phyloP scores from a whole-genome alignment of 192 early-diverging fungal species.

The Coemansia sp. region DNA sequence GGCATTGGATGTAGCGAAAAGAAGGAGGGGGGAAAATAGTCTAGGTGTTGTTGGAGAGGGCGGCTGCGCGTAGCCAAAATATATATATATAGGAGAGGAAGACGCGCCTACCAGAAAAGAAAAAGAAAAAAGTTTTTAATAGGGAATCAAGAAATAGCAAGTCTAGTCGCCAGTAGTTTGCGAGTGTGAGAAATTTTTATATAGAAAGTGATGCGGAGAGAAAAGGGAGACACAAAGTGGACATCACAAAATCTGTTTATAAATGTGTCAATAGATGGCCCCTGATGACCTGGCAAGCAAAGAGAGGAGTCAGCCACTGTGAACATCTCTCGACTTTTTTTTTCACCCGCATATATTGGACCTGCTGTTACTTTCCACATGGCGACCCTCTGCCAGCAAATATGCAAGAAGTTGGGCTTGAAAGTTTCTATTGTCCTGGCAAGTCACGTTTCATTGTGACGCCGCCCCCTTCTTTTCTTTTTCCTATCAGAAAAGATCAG shows the following conservation, averaged over 20 bases:
- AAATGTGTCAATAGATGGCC: not conserved
- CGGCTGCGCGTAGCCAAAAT: conserved; percentile 6
- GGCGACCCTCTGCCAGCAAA: conserved; percentile 3
- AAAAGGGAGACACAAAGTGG: not conserved
- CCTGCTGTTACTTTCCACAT: not conserved
- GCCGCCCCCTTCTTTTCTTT: not conserved
- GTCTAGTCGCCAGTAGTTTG: not conserved
- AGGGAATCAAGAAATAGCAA: conserved; percentile 16
- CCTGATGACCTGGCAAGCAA: conserved; percentile 3
- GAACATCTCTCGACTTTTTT: not conserved
- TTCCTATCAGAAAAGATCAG: not conserved
- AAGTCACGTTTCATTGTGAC: not conserved
- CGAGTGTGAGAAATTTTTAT: not conserved
- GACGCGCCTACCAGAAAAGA: not conserved
- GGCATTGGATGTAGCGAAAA: not conserved
- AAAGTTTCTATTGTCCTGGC: not conserved
- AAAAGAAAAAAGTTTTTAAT: not conserved
- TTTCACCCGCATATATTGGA: conserved; percentile 1
- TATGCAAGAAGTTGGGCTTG: not conserved
- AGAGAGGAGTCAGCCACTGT: conserved; percentile 3
- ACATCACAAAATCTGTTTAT: not conserved
- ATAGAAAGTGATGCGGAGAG: not conserved
- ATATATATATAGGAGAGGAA: conserved; percentile 3
- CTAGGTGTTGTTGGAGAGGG: not conserved
- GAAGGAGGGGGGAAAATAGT: not conserved